These are phyloP conservation scores for Orychophragmus violaceus DNA, from an alignment of 345 rosid genomes.

Conservation along the genomic window DNA sequence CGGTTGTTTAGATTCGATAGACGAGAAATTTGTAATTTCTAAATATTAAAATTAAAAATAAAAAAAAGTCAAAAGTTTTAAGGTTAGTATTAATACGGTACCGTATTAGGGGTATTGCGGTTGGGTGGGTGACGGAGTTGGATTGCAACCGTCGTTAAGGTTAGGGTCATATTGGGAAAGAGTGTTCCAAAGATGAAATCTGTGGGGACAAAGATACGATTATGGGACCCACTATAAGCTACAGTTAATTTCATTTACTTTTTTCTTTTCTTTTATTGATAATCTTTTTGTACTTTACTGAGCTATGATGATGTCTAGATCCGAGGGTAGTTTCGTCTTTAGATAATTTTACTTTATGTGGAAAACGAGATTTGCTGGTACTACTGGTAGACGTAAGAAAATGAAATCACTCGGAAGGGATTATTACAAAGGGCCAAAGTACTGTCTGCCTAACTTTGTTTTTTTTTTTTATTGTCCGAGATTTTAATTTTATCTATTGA, in stretches of 20 bases:
- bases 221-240: slow-evolving; percentile 24
- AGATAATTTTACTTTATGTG: slow-evolving; percentile 8
- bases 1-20: not conserved
- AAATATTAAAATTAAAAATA: no score
- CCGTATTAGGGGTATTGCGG: slow-evolving; percentile 25
- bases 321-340: slow-evolving; percentile 30
- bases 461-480: not conserved
- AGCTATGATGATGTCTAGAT: not conserved
- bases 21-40: not conserved
- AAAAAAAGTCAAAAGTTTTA: not conserved
- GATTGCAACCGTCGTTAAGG: slow-evolving; percentile 18
- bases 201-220: slow-evolving; percentile 44
- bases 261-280: not conserved
- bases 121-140: slow-evolving; percentile 23
- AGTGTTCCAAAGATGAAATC: not conserved
- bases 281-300: slow-evolving; percentile 17
- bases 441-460: not conserved
- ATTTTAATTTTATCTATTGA: not conserved
- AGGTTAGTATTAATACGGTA: slow-evolving; percentile 1
- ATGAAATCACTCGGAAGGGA: slow-evolving; percentile 2
- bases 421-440: slow-evolving; percentile 13
- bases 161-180: slow-evolving; percentile 17
- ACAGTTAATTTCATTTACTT: not conserved
- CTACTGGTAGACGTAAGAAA: slow-evolving; percentile 10
- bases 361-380: slow-evolving; percentile 41